Conservation (phyloP, 768 basidiomycete species). For the Lentinula aciculospora region DNA sequence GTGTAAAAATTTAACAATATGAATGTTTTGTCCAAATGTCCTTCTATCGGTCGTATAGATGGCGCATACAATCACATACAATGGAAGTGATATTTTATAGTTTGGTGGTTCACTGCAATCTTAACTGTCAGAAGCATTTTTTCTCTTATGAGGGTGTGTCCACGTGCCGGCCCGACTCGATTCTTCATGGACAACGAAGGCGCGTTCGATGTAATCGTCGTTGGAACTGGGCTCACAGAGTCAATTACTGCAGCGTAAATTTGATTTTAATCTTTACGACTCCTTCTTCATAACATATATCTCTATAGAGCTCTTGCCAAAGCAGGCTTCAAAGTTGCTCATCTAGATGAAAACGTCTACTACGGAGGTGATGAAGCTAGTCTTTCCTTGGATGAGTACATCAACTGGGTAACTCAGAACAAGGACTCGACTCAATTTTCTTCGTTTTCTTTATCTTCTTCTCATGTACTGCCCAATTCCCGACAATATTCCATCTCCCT, state of each 20-base stretch:
- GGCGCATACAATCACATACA: too few relatives aligned
- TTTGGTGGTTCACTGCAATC: too few relatives aligned
- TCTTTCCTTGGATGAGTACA: conserved; percentile 75
- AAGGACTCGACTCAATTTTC: conserved; percentile 15
- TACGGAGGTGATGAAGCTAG: conserved; percentile 85
- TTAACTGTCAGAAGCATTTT: too few relatives aligned
- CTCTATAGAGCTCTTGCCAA: conserved; percentile 78
- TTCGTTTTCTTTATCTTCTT: conserved; percentile 37
- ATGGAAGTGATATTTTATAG: too few relatives aligned
- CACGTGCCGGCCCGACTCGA: background rate
- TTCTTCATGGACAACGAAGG: conserved; percentile 9
- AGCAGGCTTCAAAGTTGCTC: conserved; percentile 82
- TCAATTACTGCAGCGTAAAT: conserved; percentile 88
- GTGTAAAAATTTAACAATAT: too few relatives aligned
- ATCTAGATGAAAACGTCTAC: conserved; percentile 78
- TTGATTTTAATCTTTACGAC: background rate
- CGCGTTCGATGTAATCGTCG: conserved; percentile 59
- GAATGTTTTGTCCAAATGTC: too few relatives aligned
- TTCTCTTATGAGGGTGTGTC: too few relatives aligned
- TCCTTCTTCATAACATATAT: conserved; percentile 10
- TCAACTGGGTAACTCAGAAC: conserved; percentile 54
- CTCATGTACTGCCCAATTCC: conserved; percentile 42
- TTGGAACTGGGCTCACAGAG: conserved; percentile 80
- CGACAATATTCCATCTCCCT: conserved; percentile 84
- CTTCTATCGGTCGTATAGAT: too few relatives aligned